Evolutionary conservation across 371 early-diverging fungal genomes (phyloP), one percentile per base, ranked within the genome.

Genomic region (Mucor racemosus): DNA sequence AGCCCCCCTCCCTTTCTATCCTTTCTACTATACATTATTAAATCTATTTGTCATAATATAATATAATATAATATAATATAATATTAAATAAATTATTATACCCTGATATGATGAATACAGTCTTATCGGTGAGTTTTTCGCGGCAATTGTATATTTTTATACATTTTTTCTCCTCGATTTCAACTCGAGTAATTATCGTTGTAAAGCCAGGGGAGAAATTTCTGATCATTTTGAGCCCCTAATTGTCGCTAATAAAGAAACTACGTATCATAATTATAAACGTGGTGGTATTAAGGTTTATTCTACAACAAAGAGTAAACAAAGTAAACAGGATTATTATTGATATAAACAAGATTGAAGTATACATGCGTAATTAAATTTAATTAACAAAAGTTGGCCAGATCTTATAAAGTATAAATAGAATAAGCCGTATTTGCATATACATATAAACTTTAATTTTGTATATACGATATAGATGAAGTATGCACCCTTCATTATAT

Each of bases 311-410:
- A 26, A 26, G 3, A 26, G 26, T 26, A 26, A 26, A 26, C 26
- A n/a, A n/a, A n/a, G n/a, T n/a, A n/a, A n/a, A n/a, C 26, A 7
- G n/a, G n/a, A 58, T 40, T 33, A 59, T 54, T 64, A 36, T 65
- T 50, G 66, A 46, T 61, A 65, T 48, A 60, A 58, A 65, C 41
- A 57, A 69, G 62, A 71, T 44, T 17, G 44, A 44, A 17, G 17
- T n/a, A 7, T 15, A 17, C 44, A 44, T 44, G 2, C 8, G 17
- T 44, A 44, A 44, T 44, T 6, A 44, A 17, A 17, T 44, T n/a
- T 26, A 26, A 26, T 26, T 26, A 26, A 26, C 3, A 26, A 26
- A 26, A 26, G 26, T 3, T 1, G 26, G 26, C 26, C 26, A 26
- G 26, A 26, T 26, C 3, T 26, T 26, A 1, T 26, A 26, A 26